Conservation (phyloP, 345 rosid species). For the Viola odorata region DNA sequence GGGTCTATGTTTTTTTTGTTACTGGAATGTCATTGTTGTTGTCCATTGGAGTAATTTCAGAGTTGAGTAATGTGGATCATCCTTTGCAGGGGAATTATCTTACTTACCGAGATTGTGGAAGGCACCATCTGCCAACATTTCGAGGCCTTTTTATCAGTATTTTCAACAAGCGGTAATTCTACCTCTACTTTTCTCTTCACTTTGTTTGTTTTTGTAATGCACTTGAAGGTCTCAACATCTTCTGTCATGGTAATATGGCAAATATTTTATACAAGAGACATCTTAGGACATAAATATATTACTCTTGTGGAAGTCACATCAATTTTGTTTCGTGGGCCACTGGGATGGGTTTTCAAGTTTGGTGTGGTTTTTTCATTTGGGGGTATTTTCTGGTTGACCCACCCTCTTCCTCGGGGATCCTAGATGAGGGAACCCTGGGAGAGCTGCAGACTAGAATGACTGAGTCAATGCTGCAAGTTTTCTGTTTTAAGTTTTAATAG, state of each 20-base stretch:
- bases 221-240: neutral
- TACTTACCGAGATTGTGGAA: slow-evolving; percentile 36
- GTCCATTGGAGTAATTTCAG: neutral
- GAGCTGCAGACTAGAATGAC: too few species aligned
- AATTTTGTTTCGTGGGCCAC: too few species aligned
- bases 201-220: neutral
- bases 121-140: slow-evolving; percentile 26
- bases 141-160: slow-evolving; percentile 58
- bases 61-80: neutral
- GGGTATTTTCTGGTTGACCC: too few species aligned
- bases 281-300: neutral
- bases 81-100: slow-evolving; percentile 36
- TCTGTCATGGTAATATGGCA: neutral
- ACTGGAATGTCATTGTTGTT: neutral
- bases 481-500: too few species aligned
- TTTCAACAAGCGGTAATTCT: slow-evolving; percentile 59
- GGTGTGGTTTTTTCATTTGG: too few species aligned
- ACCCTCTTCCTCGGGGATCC: too few species aligned
- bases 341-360: too few species aligned
- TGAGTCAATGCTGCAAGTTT: too few species aligned
- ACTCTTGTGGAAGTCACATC: too few species aligned
- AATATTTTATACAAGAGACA: neutral
- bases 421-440: too few species aligned
- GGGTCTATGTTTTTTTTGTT: neutral
- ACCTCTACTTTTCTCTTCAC: neutral